Percentiles rank a stretch among this genome's conserved stretches.
Evolutionary conservation across 257 asterid genomes (phyloP).

Genomic region (Solanum paucissectum): DNA sequence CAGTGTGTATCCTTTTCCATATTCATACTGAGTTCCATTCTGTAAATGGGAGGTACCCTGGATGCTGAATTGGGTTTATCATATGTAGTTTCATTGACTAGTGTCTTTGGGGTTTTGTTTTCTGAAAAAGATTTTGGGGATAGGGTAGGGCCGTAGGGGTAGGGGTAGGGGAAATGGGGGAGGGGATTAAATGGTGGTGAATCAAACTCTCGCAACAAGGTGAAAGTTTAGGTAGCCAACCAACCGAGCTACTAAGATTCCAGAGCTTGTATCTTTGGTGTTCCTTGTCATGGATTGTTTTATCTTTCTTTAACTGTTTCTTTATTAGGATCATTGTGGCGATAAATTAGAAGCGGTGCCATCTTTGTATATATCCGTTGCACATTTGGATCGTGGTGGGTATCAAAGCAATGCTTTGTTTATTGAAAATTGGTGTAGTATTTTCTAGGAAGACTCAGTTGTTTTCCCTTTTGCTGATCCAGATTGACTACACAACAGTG

Average conservation of each 20-base stretch:
- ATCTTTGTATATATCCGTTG: conserved; percentile 63
- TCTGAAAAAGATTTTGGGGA: background rate
- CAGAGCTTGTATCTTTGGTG: background rate
- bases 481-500: conserved; percentile 86
- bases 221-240: too few relatives aligned
- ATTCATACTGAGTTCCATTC: background rate
- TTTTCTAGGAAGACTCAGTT: background rate
- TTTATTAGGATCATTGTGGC: conserved; percentile 67
- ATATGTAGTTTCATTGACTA: background rate
- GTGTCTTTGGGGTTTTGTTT: background rate
- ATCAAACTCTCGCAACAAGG: background rate
- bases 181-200: background rate
- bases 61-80: background rate
- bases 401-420: background rate
- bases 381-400: conserved; percentile 98
- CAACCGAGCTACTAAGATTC: too few relatives aligned
- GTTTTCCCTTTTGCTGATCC: background rate
- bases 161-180: too few relatives aligned
- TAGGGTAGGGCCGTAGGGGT: too few relatives aligned
- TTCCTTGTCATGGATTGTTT: background rate
- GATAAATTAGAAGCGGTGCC: conserved; percentile 75
- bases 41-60: background rate
- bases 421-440: background rate
- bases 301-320: conserved; percentile 21
- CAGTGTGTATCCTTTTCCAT: conserved; percentile 32